Base-by-base conservation (phyloP, 176 grass and related monocot species). In the Paspalum notatum region DNA sequence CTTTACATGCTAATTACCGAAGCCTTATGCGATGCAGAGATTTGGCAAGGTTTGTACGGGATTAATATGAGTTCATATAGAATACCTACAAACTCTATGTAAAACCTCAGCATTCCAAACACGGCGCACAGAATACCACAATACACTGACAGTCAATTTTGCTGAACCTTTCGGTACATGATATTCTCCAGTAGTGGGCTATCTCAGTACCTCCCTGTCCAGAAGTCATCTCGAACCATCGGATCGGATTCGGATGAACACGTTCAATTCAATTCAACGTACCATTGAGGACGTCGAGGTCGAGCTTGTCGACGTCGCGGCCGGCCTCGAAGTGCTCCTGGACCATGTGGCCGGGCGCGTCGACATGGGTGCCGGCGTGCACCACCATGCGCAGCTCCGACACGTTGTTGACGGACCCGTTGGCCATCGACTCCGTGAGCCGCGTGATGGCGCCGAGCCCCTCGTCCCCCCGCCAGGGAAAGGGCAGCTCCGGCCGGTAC, bases 201-300 rank as follows among this genome's bases (percentile, higher is more conserved):
- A 32, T 32, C 32, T 32, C 32, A 32, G 32, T 32, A 17, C 12
- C 0, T 16, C 0, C 0, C 16, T 4, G 18, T 52, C 18, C 14
- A 44, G 58, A 72, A 72, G 10, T 32, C 27, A 51, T 51, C 16
- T 27, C 11, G 62, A 65, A 18, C n/a, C n/a, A n/a, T n/a, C n/a
- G n/a, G n/a, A n/a, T n/a, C n/a, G n/a, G n/a, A n/a, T n/a, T 32
- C 15, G 16, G 22, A 38, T 5, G 26, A 38, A 40, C 49, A 11
- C 6, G n/a, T n/a, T n/a, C n/a, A n/a, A n/a, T n/a, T n/a, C n/a
- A n/a, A 52, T 7, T 37, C 26, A 54, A 26, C 78, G 72, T 49
- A 95, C 87, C 90, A 54, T 92, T 96, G 75, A 96, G 90, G 71
- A 92, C 87, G 9, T 90, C 82, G 57, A 96, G 90, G 77, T 92